Evolutionary conservation across 257 asterid genomes (phyloP).

Genomic region (Gentiana straminea): DNA sequence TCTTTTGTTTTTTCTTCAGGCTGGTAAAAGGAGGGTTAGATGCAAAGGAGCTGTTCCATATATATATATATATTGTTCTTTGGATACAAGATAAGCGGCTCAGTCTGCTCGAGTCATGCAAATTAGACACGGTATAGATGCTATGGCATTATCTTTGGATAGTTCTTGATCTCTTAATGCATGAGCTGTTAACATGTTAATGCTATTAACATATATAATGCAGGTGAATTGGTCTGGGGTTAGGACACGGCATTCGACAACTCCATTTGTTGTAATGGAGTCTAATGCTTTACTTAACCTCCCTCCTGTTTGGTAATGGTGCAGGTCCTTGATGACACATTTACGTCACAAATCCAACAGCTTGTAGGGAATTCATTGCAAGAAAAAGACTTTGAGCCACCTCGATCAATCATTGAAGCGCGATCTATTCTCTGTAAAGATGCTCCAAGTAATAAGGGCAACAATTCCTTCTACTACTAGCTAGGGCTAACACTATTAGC

Average conservation of each 20-base stretch:
- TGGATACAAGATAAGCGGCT: slow-evolving; percentile 93
- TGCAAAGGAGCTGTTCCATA: slow-evolving; percentile 81
- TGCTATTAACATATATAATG: slow-evolving; percentile 3
- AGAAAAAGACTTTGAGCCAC: slow-evolving; percentile 39
- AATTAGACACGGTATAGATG: slow-evolving; percentile 63
- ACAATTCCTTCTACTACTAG: slow-evolving; percentile 16
- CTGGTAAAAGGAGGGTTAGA: slow-evolving; percentile 77
- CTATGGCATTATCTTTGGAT: background rate
- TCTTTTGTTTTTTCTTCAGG: slow-evolving; percentile 34
- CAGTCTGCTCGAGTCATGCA: slow-evolving; percentile 69
- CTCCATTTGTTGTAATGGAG: slow-evolving; percentile 40
- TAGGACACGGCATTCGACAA: slow-evolving; percentile 36
- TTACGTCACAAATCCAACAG: slow-evolving; percentile 46
- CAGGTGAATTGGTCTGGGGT: slow-evolving; percentile 59
- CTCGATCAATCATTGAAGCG: slow-evolving; percentile 35
- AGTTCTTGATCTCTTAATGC: background rate
- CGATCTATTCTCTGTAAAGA: slow-evolving; percentile 40
- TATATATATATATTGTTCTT: slow-evolving; percentile 44
- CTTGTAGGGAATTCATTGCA: slow-evolving; percentile 35
- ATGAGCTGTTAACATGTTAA: background rate
- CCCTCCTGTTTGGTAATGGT: background rate
- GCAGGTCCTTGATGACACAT: slow-evolving; percentile 38
- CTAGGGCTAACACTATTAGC: background rate
- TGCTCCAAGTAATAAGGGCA: slow-evolving; percentile 26
- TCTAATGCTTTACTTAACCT: background rate